Base-by-base conservation (phyloP, 768 basidiomycete species). In the Trichaptum fuscoviolaceum region DNA sequence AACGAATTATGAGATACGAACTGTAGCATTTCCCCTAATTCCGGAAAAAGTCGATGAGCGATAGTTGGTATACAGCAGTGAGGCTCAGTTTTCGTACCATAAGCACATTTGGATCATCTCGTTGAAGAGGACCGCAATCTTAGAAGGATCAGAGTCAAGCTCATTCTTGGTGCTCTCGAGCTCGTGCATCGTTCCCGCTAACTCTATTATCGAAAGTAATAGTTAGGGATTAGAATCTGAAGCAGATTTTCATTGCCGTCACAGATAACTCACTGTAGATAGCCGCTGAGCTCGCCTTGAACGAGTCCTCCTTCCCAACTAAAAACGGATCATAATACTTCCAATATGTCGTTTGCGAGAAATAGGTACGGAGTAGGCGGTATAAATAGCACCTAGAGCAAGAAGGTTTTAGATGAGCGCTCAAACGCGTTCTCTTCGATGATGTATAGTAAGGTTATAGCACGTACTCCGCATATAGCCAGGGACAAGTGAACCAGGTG, bases 401-500 rank as follows among this genome's bases (percentile, higher is more conserved):
- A n/a, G n/a, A 3, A 94, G 95, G 69, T n/a, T 57, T 25, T 23
- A 7, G 9, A 26, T 35, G 57, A 66, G 63, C 30, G 1, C 15
- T 24, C 63, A 35, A 35, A 42, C 17, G 0, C 30, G 64, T 57
- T 64, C 62, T n/a, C 24, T 59, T 20, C 17, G 57, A 6, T 26
- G 25, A 24, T 23, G 62, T 20, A 18, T 35, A 27, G 63, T 25
- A 35, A 17, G 27, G 30, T 62, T 63, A 18, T 52, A 68, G 63
- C 64, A 77, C 90, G 70, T 79, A 97, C 89, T 98, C 96, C 66
- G 95, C 94, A 75, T 83, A 98, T n/a, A 99, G 82, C 96, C 96
- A 99, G 1, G 95, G 93, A 6, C 92, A 87, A 8, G 86, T 91
- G 73, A 93, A 95, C 96, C 96, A 99, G 0, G 90, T 91, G 67